These are phyloP conservation scores for Sutorius australiensis DNA, from an alignment of 768 basidiomycete genomes.

Conservation along the genomic window DNA sequence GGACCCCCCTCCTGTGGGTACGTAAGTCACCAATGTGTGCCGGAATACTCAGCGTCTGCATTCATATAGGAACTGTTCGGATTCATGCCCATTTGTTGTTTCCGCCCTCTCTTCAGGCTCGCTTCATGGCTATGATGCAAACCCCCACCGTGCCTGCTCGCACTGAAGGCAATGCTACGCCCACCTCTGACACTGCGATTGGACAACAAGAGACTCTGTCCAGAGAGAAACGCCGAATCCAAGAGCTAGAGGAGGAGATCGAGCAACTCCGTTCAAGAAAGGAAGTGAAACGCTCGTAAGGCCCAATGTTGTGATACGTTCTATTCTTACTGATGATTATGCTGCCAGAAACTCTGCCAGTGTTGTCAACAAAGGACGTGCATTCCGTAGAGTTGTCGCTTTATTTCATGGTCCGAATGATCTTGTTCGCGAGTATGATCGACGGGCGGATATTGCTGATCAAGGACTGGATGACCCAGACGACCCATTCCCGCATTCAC, in stretches of 20 bases:
- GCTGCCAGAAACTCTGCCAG: neutral
- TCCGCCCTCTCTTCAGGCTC: neutral
- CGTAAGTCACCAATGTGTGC: too few relatives aligned
- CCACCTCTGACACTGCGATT: neutral
- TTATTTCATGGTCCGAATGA: neutral
- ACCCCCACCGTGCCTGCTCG: neutral
- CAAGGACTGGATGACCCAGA: neutral
- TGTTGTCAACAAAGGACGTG: neutral
- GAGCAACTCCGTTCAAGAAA: neutral
- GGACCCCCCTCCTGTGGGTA: too few relatives aligned
- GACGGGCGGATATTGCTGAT: neutral
- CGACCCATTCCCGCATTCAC: neutral
- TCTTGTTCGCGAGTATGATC: neutral
- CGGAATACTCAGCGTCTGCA: too few relatives aligned
- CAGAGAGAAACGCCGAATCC: neutral
- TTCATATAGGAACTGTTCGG: neutral
- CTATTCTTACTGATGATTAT: neutral
- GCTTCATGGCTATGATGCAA: neutral
- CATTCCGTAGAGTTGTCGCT: neutral
- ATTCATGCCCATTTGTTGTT: too few relatives aligned
- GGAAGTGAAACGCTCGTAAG: neutral
- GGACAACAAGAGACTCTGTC: neutral
- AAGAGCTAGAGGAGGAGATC: neutral
- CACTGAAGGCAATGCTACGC: neutral
- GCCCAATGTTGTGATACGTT: neutral